Evolutionary conservation across 345 rosid species (phyloP).

Genomic region (Clausena lansium): DNA sequence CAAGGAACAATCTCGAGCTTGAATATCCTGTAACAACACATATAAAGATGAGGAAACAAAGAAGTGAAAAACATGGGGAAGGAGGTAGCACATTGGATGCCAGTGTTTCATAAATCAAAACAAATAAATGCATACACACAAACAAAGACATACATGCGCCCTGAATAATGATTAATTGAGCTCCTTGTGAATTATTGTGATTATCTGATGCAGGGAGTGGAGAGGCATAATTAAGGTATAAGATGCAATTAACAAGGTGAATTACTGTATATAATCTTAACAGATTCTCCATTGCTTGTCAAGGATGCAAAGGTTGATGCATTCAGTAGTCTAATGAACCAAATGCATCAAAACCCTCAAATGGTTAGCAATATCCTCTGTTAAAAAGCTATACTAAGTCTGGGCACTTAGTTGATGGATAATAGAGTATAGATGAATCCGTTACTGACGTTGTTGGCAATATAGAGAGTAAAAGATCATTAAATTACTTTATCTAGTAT

Average conservation of each 20-base stretch:
- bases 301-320: neutral
- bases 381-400: neutral
- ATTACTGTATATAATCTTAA: neutral
- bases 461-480: neutral
- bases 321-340: neutral
- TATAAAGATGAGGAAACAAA: neutral
- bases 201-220: neutral
- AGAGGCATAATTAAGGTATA: neutral
- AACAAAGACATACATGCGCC: neutral
- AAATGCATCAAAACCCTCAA: conserved; percentile 2
- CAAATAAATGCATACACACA: neutral
- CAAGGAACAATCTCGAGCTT: conserved; percentile 20
- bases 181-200: neutral
- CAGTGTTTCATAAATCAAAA: neutral
- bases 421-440: neutral
- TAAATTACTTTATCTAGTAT: neutral
- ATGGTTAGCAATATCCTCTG: neutral
- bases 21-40: conserved; percentile 38
- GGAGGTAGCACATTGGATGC: neutral
- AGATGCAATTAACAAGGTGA: neutral
- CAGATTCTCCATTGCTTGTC: neutral
- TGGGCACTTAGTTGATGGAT: neutral
- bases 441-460: neutral
- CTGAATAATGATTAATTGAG: neutral
- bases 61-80: neutral